Percentiles rank a stretch among this genome's conserved stretches.
phyloP scores from a whole-genome alignment of 306 rosid species.

The Oemleria cerasiformis region DNA sequence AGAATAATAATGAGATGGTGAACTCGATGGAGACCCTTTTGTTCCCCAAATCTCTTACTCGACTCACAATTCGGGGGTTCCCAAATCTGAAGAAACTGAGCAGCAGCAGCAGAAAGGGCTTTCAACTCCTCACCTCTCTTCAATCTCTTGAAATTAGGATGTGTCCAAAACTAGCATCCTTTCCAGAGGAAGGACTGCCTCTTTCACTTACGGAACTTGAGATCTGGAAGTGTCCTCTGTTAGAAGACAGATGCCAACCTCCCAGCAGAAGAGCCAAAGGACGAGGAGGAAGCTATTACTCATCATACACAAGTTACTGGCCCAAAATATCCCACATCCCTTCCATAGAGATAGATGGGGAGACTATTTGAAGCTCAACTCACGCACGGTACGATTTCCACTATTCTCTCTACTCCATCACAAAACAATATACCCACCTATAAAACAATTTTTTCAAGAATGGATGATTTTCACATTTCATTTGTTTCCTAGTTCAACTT shows the following conservation, averaged over 20 bases:
- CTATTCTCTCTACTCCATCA: too few species aligned
- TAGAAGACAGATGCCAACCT: not conserved
- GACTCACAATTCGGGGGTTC: accelerated
- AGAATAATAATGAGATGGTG: too few species aligned
- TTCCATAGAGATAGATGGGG: accelerated
- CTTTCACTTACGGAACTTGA: not conserved
- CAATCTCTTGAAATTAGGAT: accelerated
- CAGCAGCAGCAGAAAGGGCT: constrained; percentile 10
- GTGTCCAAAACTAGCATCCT: constrained; percentile 14
- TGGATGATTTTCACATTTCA: too few species aligned
- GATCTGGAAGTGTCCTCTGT: not conserved
- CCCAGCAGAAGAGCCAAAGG: not conserved
- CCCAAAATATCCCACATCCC: not conserved
- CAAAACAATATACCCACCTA: too few species aligned
- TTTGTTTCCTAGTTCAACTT: too few species aligned
- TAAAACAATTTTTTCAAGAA: too few species aligned
- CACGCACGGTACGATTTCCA: too few species aligned
- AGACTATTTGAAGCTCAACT: too few species aligned
- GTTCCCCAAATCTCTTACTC: constrained; percentile 15
- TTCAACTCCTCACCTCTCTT: constrained; percentile 26
- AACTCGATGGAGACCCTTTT: not conserved
- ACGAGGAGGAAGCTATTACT: too few species aligned
- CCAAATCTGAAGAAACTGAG: constrained; percentile 15
- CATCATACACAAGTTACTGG: too few species aligned
- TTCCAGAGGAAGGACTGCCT: not conserved